Base-by-base conservation (phyloP, 2,329 filamentous ascomycete genomes). In the Xylaria sp. region DNA sequence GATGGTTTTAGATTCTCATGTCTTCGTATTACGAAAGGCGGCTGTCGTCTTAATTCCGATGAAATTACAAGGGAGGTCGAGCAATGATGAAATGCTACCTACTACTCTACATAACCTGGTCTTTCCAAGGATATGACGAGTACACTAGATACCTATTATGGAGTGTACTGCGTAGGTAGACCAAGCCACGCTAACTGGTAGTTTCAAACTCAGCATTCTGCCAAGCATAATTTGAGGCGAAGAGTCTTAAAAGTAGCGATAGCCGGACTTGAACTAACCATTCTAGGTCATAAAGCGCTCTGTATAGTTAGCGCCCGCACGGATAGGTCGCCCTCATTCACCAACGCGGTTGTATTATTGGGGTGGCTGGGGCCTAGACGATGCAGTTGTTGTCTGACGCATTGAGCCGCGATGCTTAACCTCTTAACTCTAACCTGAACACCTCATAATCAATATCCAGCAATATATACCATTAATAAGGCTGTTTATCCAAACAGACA, bases 361-460 rank as follows among this genome's bases (percentile, higher is more conserved):
- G 56, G 47, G 55, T 22, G 51, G 51, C 53, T 59, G 58, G 58
- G 54, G 38, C 20, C 3, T 29, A 38, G 51, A 15, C 7, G 20
- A 29, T n/a, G 39, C 47, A 50, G 22, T 33, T 11, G 58, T 53
- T 7, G 53, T 61, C 38, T 58, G 55, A 64, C 51, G 60, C 60
- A 62, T 67, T 67, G 61, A 65, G 67, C 64, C 60, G 64, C 31
- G 44, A 60, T 38, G 53, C 54, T 60, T 47, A 38, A 62, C 42
- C 54, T 61, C 44, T 56, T 38, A 49, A 63, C 44, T 63, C 51
- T 58, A 50, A 61, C 51, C 22, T 29, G 39, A 42, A 27, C 51
- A 54, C 44, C 3, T 54, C 31, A 25, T 47, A 42, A 22, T 59
- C 59, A 67, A 61, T 64, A 63, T 67, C 60, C 20, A 61, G 56